These are phyloP conservation scores for Isatis lusitanica DNA, from an alignment of 441 rosid species.

Conservation along the genomic window DNA sequence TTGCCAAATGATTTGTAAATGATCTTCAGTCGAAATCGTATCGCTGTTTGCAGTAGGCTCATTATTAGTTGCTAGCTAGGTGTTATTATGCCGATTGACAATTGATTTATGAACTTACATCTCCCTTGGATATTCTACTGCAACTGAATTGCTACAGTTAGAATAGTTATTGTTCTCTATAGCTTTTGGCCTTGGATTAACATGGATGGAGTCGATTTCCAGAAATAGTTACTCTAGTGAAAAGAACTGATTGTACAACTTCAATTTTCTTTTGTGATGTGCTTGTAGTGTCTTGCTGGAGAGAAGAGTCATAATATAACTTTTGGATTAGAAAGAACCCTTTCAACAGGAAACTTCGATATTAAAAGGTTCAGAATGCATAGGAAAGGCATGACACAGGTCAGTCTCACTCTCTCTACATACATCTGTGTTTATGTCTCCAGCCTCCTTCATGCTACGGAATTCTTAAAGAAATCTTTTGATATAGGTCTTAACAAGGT, in stretches of 20 bases:
- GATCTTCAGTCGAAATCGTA: not conserved
- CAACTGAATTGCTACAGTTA: slow-evolving; percentile 7
- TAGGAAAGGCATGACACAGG: slow-evolving; percentile 99
- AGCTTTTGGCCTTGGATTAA: slow-evolving; percentile 13
- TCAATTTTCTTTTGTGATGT: not conserved
- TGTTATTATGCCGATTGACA: not conserved
- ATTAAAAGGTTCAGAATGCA: slow-evolving; percentile 93
- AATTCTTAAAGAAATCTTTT: slow-evolving; percentile 29
- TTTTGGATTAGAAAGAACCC: slow-evolving; percentile 80
- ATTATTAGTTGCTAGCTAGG: slow-evolving; percentile 1
- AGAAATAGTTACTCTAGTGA: slow-evolving; percentile 9
- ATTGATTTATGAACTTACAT: slow-evolving; percentile 16
- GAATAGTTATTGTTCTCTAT: not conserved
- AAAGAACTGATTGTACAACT: slow-evolving; percentile 5
- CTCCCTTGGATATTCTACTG: slow-evolving; percentile 2
- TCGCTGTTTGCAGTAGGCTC: slow-evolving; percentile 21
- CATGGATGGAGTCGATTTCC: slow-evolving; percentile 9
- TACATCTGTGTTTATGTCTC: slow-evolving; percentile 20
- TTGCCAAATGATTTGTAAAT: not conserved
- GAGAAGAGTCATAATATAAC: slow-evolving; percentile 45
- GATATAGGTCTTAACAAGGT: slow-evolving; percentile 69
- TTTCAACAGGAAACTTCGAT: slow-evolving; percentile 94
- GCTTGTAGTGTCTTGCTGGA: slow-evolving; percentile 44
- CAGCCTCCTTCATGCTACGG: slow-evolving; percentile 7
- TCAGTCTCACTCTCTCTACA: slow-evolving; percentile 32